Evolutionary conservation across 2,329 filamentous ascomycete genomes (phyloP), one percentile per base, ranked within the genome.

Genomic region (Monilinia aucupariae): DNA sequence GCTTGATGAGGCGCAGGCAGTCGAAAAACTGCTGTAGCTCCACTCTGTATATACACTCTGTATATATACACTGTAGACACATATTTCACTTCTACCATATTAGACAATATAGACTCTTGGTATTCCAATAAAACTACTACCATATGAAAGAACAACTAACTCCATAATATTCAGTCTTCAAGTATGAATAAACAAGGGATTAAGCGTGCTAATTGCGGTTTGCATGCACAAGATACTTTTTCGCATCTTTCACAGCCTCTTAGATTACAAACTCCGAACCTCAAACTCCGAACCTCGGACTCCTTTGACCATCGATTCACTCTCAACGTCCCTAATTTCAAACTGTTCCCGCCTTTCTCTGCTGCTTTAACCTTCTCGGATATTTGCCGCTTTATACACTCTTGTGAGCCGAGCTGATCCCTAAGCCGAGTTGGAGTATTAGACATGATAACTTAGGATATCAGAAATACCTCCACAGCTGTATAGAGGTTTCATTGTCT

Each of bases 1-100:
- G 5, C 72, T 87, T 67, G 82, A 72, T 27, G 17, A 66, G 15
- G 68, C 64, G 45, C 71, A 67, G 34, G 71, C 71, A 20, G 66
- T 69, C 43, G 71, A 73, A 60, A 52, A 34, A 15, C 27, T 34
- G 25, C 10, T 9, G 4, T 47, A 47, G n/a, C n/a, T 47, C 4
- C 81, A 80, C n/a, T n/a, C n/a, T n/a, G n/a, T n/a, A n/a, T n/a
- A n/a, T n/a, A n/a, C n/a, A n/a, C n/a, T n/a, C n/a, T n/a, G n/a
- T n/a, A n/a, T n/a, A n/a, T n/a, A n/a, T n/a, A n/a, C n/a, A n/a
- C n/a, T n/a, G n/a, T n/a, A n/a, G n/a, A n/a, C n/a, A n/a, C n/a
- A n/a, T n/a, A n/a, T n/a, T n/a, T n/a, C n/a, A n/a, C n/a, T n/a
- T n/a, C n/a, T n/a, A n/a, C n/a, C n/a, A n/a, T n/a, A n/a, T n/a